Evolutionary conservation across 139 green algal species (phyloP), one percentile per base, ranked within the genome.

Genomic region (Nannochloris sp.): DNA sequence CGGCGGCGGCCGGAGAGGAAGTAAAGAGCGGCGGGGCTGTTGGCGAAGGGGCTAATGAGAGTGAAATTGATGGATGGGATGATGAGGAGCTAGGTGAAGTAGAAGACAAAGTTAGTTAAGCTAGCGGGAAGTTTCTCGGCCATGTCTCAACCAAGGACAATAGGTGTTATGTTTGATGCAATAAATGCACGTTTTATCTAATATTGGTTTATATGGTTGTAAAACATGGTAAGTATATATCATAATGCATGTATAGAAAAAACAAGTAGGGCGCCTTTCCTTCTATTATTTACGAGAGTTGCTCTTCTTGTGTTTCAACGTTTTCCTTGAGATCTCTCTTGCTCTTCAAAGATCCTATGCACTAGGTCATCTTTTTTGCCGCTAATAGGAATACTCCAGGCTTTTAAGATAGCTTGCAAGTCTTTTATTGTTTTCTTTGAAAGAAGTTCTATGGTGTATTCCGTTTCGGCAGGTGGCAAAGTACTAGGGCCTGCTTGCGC

Each of bases 301-400:
- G n/a, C n/a, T 51, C 42, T 27, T 19, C 19, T 51, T 19, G 42
- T 19, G 42, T 19, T 51, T 51, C 42, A 51, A 27, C 19, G 42
- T 19, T 19, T 51, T 19, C 42, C 42, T 51, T 51, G 42, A 19
- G 42, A 19, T 45, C 33, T 14, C 45, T 73, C 24, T 31, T 81
- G 75, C 2, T 61, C 27, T 38, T 66, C 61, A 19, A 82, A 25
- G 14, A 83, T 57, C 10, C 76, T 60, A 23, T 70, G 37, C 5
- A 83, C 59, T 37, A 83, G 14, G 8, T 82, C 73, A 14, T 78
- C 76, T 35, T 83, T 83, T 39, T 72, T 82, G 35, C 76, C 76
- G 19, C 70, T 69, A 4, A 64, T 53, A 2, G 73, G 34, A 33
- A 72, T 36, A 4, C 57, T 65, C 51, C 61, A 72, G 2, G 48